These are phyloP conservation scores for Chlamydomonas reinhardtii DNA, from an alignment of 163 green algal species.

Conservation along the genomic window DNA sequence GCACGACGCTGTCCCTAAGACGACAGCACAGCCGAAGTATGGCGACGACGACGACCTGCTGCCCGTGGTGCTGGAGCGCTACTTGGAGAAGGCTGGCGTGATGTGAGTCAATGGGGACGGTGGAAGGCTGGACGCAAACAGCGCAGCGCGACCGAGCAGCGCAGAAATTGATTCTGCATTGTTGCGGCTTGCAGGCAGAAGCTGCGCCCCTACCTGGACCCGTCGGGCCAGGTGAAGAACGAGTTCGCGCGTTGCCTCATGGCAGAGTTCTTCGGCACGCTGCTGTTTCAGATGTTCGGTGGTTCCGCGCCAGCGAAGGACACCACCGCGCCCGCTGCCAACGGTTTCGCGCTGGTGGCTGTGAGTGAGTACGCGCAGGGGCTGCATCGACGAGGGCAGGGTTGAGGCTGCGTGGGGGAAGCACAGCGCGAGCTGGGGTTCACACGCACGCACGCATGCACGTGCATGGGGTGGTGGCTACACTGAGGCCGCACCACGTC, in stretches of 20 bases:
- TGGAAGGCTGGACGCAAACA: too few relatives aligned
- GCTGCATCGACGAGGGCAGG: neutral
- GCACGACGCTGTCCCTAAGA: neutral
- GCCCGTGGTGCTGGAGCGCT: conserved; percentile 70
- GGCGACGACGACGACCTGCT: conserved; percentile 63
- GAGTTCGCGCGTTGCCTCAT: conserved; percentile 64
- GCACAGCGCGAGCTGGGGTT: too few relatives aligned
- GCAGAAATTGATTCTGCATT: too few relatives aligned
- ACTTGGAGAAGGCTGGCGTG: conserved; percentile 62
- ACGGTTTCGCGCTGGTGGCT: conserved; percentile 71
- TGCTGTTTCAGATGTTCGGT: conserved; percentile 77
- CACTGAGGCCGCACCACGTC: too few relatives aligned
- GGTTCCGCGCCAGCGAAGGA: conserved; percentile 70
- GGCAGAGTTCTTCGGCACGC: conserved; percentile 70
- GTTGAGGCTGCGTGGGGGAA: neutral
- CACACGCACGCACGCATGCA: too few relatives aligned
- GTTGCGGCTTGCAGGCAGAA: conserved; percentile 45
- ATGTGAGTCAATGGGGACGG: conserved; percentile 51
- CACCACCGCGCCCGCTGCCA: conserved; percentile 68
- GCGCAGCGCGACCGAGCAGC: neutral
- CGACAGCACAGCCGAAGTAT: conserved; percentile 1
- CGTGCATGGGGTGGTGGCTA: too few relatives aligned
- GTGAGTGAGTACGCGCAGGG: conserved; percentile 53
- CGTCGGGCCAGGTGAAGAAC: conserved; percentile 64
- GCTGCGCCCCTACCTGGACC: conserved; percentile 60